phyloP scores from a whole-genome alignment of 441 rosid genomes.

The Brassica hybrid region DNA sequence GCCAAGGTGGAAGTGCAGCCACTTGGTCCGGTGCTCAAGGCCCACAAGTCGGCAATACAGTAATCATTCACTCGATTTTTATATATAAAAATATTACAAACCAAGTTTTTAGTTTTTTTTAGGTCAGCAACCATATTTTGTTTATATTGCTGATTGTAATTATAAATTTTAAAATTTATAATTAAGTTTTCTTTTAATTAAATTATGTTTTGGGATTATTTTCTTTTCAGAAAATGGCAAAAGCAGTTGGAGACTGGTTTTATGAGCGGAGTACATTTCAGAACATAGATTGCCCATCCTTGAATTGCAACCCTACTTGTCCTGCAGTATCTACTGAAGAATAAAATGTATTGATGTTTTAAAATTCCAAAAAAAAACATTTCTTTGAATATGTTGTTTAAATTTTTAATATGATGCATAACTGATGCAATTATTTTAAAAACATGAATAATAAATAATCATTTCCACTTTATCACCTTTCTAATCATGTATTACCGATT shows the following conservation, averaged over 20 bases:
- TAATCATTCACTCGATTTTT: slow-evolving; percentile 44
- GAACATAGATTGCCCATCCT: slow-evolving; percentile 67
- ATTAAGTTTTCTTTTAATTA: not conserved
- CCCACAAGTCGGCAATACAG: slow-evolving; percentile 59
- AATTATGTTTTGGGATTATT: not conserved
- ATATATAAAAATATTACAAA: not conserved
- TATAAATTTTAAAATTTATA: not conserved
- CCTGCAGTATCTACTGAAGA: slow-evolving; percentile 48
- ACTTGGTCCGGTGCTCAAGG: slow-evolving; percentile 65
- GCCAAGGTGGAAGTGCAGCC: slow-evolving; percentile 70
- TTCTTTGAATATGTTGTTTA: slow-evolving; percentile 14
- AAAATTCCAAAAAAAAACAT: slow-evolving; percentile 1
- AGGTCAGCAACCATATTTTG: no score
- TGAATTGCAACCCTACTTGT: slow-evolving; percentile 91
- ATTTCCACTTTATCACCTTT: not conserved
- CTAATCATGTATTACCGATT: not conserved
- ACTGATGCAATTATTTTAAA: not conserved
- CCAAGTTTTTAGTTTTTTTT: not conserved
- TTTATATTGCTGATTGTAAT: no score
- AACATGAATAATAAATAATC: no score
- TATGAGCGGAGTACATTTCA: slow-evolving; percentile 56
- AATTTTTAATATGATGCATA: slow-evolving; percentile 15
- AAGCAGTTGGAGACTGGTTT: slow-evolving; percentile 98
- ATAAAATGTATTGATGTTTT: slow-evolving; percentile 8
- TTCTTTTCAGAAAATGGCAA: slow-evolving; percentile 70